Base-by-base conservation (phyloP, 2,329 filamentous ascomycete genomes). In the Myotisia sp. region DNA sequence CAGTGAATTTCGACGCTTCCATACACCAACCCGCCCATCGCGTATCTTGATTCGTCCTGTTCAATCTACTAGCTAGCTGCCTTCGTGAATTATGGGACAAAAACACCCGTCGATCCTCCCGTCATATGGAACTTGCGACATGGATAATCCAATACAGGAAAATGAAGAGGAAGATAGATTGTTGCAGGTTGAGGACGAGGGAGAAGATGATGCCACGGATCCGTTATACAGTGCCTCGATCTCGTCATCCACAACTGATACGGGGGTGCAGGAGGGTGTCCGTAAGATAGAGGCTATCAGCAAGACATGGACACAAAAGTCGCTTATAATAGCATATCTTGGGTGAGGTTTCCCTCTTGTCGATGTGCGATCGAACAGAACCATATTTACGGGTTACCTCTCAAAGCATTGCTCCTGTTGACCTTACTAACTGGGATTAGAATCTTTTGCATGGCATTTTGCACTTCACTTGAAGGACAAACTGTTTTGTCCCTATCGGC, bases 381-480 rank as follows among this genome's bases (percentile, higher is more conserved):
- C 7, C 13, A 29, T 7, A 29, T 29, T 12, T 23, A n/a, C 7
- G 6, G n/a, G 5, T n/a, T n/a, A n/a, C n/a, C n/a, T n/a, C n/a
- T n/a, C n/a, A n/a, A n/a, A n/a, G n/a, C n/a, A n/a, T n/a, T n/a
- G n/a, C n/a, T n/a, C n/a, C n/a, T n/a, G n/a, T n/a, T n/a, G n/a
- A n/a, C n/a, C n/a, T n/a, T n/a, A 9, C 10, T 28, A n/a, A 28
- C 6, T 16, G 54, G 39, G 40, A 8, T 5, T 14, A 67, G 64
- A 39, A 68, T 68, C 44, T 67, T 75, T 40, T 60, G 76, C 37
- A 71, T 79, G 59, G 71, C 74, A 13, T 76, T 73, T 45, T 67
- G 69, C 31, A 77, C 73, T 4, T 79, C 74, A n/a, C 62, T 79
- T 12, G 75, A 79, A 50, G 65, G 67, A 10, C 75, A 79, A 48